A percentile compares a stretch with the other conserved stretches of the same genome.
Evolutionary conservation across 2,329 filamentous ascomycete species (phyloP).

Genomic region (Fusarium metavorans): DNA sequence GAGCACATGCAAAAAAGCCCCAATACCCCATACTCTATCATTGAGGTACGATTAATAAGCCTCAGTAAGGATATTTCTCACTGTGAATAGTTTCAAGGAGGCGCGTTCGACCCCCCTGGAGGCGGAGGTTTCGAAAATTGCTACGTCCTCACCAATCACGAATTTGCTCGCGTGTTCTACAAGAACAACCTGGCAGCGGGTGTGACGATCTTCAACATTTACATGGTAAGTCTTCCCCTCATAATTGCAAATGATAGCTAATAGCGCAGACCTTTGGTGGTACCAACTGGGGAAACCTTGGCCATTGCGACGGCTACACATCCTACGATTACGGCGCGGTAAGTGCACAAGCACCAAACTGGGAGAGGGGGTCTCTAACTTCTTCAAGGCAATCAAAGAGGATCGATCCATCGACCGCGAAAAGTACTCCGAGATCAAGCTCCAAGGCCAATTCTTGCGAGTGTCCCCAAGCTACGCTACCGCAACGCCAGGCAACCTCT

Average conservation of each 20-base stretch:
- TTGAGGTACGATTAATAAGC: constrained; percentile 43
- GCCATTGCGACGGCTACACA: constrained; percentile 74
- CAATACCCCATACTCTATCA: constrained; percentile 72
- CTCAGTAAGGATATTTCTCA: neutral
- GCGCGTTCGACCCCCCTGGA: constrained; percentile 80
- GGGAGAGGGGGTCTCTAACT: neutral
- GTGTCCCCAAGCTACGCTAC: constrained; percentile 78
- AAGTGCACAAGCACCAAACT: constrained; percentile 14
- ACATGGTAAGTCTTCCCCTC: constrained; percentile 68
- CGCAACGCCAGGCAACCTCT: constrained; percentile 64
- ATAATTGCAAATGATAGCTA: neutral
- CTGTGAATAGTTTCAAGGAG: constrained; percentile 71
- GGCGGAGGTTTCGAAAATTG: constrained; percentile 78
- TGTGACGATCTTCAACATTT: constrained; percentile 76
- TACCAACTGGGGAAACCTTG: constrained; percentile 86
- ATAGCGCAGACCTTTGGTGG: constrained; percentile 72
- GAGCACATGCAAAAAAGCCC: constrained; percentile 72
- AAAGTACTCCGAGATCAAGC: constrained; percentile 84
- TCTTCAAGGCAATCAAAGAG: constrained; percentile 67
- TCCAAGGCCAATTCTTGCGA: constrained; percentile 80
- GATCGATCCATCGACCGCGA: constrained; percentile 76
- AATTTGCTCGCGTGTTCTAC: constrained; percentile 83
- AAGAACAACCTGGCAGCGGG: constrained; percentile 79
- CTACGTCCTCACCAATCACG: constrained; percentile 73
- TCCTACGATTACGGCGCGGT: constrained; percentile 66